Percentiles rank a stretch among this genome's conserved stretches.
These are phyloP conservation scores for Mycena rosella DNA, from an alignment of 768 basidiomycete species.

Conservation along the genomic window DNA sequence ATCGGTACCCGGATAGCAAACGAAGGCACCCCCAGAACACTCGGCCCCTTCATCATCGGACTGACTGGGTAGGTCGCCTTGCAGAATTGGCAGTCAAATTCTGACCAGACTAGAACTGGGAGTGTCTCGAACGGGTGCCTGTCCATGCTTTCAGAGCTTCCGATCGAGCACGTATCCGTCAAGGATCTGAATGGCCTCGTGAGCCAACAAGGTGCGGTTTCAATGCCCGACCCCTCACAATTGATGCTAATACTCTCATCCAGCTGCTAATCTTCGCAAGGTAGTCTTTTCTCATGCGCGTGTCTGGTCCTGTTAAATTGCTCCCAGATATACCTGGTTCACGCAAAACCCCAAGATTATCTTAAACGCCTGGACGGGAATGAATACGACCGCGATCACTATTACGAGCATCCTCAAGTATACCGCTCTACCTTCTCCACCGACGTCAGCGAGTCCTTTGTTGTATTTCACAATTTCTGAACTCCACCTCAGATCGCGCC, in stretches of 20 bases:
- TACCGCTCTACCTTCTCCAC: constrained; percentile 79
- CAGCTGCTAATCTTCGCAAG: constrained; percentile 72
- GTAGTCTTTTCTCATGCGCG: constrained; percentile 44
- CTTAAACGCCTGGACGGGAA: constrained; percentile 68
- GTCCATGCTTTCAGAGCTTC: constrained; percentile 79
- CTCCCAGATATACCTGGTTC: constrained; percentile 79
- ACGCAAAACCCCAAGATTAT: constrained; percentile 78
- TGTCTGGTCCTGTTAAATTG: constrained; percentile 4
- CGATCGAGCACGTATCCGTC: constrained; percentile 68
- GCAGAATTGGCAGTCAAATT: constrained; percentile 3
- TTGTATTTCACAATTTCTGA: background rate
- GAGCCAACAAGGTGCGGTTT: constrained; percentile 58
- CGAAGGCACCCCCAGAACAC: constrained; percentile 69
- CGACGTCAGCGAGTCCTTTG: constrained; percentile 56
- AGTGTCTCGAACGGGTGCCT: constrained; percentile 86
- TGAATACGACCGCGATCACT: constrained; percentile 72
- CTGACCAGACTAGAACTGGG: constrained; percentile 65
- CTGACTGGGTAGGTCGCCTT: constrained; percentile 77
- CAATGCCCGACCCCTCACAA: background rate
- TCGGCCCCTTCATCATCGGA: constrained; percentile 86
- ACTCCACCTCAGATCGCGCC: constrained; percentile 77
- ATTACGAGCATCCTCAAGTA: constrained; percentile 76
- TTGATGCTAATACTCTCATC: constrained; percentile 8
- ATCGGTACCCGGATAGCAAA: constrained; percentile 68
- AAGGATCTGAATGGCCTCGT: constrained; percentile 71